Evolutionary conservation across 495 filamentous ascomycete genomes (phyloP), one percentile per base, ranked within the genome.

Genomic region (Annulohypoxylon stygium): DNA sequence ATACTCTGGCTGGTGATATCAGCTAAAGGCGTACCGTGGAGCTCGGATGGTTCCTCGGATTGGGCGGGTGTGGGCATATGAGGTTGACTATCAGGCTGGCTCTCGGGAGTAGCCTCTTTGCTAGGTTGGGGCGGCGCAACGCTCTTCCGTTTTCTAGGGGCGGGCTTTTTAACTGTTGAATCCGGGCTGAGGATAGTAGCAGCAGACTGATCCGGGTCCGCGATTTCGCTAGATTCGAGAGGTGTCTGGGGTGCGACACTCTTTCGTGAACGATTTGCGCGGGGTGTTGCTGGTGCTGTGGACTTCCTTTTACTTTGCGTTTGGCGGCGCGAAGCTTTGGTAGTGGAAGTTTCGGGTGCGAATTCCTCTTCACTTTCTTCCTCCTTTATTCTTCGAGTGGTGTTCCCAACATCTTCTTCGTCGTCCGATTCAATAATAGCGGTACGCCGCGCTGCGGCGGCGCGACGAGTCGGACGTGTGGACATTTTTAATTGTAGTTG

Each of bases 341-440:
- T 80, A 45, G 81, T 80, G 1, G 78, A 71, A 1, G 93, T 90
- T 14, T 90, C 92, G 7, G 93, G 93, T 14, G 92, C 93, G 71
- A 93, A 96, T 23, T 95, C 93, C 45, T 94, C 91, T 65, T 88
- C 90, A 53, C 89, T 90, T n/a, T 91, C 89, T 26, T 90, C 87
- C 3, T 89, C 83, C 16, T 89, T 84, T 25, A 87, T 82, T 61
- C 85, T 85, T 61, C 81, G 84, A 16, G 87, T 83, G 72, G 88
- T 88, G 69, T 88, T 84, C 43, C 85, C 80, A 63, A 87, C 82
- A 34, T 95, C 93, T 11, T 88, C 86, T 9, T 88, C 86, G 55
- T 88, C 89, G 3, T 92, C 91, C 20, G 93, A 92, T 59, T 97
- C 93, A 62, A 94, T 82, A 33, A 95, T 86, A 16, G 90, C 86